Conservation (phyloP, 1,139 yeast genomes). For the Suhomyces yuchorum region DNA sequence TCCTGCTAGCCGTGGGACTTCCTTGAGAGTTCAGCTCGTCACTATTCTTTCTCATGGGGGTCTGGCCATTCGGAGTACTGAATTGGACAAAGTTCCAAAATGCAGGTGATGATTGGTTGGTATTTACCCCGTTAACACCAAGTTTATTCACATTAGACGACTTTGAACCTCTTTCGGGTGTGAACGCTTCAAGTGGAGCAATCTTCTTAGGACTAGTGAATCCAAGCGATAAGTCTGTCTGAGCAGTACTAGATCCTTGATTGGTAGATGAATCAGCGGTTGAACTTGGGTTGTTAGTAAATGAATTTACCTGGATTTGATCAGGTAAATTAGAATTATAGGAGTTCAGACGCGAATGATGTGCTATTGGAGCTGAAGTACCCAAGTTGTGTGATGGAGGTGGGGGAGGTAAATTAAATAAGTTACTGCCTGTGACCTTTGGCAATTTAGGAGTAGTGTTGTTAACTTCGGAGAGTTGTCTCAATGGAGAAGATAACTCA, state of each 20-base stretch:
- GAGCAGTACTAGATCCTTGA: conserved; percentile 23
- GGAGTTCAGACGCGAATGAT: conserved; percentile 35
- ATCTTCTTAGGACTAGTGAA: conserved; percentile 58
- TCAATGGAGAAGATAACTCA: conserved; percentile 40
- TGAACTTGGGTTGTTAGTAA: conserved; percentile 12
- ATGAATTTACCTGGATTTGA: conserved; percentile 8
- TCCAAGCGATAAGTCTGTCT: conserved; percentile 39
- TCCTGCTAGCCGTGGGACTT: conserved; percentile 44
- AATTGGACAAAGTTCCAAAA: conserved; percentile 80
- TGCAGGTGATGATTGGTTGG: conserved; percentile 66
- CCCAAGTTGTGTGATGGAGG: conserved; percentile 23
- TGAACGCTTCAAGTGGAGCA: conserved; percentile 74
- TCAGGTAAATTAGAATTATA: conserved; percentile 20
- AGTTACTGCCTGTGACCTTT: conserved; percentile 31
- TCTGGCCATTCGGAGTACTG: conserved; percentile 63
- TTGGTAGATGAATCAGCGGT: conserved; percentile 15
- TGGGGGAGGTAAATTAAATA: conserved; percentile 42
- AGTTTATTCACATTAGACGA: conserved; percentile 17
- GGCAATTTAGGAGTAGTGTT: conserved; percentile 40
- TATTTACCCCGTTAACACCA: conserved; percentile 18
- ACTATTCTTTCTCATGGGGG: conserved; percentile 43
- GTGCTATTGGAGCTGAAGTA: conserved; percentile 17
- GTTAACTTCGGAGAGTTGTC: conserved; percentile 29
- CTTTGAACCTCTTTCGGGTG: conserved; percentile 75
- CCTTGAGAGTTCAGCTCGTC: conserved; percentile 41